Base-by-base conservation (phyloP, 2,329 filamentous ascomycete genomes). In the Paraconiothyrium sp. region DNA sequence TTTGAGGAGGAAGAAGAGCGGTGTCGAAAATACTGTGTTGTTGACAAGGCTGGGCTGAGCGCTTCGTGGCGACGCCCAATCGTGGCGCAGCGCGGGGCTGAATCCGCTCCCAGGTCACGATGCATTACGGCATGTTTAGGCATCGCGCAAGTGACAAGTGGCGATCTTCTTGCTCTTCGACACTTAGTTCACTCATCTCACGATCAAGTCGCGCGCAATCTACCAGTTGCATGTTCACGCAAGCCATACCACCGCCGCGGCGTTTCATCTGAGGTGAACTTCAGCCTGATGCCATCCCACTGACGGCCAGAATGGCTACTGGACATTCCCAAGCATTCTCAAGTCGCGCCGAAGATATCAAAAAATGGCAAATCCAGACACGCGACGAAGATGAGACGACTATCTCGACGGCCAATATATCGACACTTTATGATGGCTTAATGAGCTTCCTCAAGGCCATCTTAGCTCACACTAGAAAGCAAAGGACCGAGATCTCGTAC, bases 71-170 rank as follows among this genome's bases (percentile, higher is more conserved):
- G 20, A 44, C 1, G 3, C 22, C 13, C 27, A 24, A 22, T 11
- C 6, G 51, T 44, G 56, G 56, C 35, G 57, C 49, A 54, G 57
- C 24, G 57, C 57, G 57, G 57, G 57, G 57, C 54, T 46, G 54
- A 22, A 51, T 51, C n/a, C 16, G 32, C 11, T 22, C 14, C 32
- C 3, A 32, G 9, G 24, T 13, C 10, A 32, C 27, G 27, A 30
- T 30, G 27, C 27, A 4, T 30, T 30, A 6, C 27, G 10, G 46
- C 46, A 49, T 49, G 10, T 32, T 3, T 32, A 20, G 9, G 8
- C 48, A 37, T 51, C 34, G 4, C 10, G 32, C 27, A 30, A 30
- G 1, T 30, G 27, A 4, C 27, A 35, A 22, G 8, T 9, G 7
- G 16, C n/a, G 16, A 11, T 2, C 48, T 51, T 51, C 16, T 9